phyloP scores from a whole-genome alignment of 169 alveolate species.

The Eimeria praecox region DNA sequence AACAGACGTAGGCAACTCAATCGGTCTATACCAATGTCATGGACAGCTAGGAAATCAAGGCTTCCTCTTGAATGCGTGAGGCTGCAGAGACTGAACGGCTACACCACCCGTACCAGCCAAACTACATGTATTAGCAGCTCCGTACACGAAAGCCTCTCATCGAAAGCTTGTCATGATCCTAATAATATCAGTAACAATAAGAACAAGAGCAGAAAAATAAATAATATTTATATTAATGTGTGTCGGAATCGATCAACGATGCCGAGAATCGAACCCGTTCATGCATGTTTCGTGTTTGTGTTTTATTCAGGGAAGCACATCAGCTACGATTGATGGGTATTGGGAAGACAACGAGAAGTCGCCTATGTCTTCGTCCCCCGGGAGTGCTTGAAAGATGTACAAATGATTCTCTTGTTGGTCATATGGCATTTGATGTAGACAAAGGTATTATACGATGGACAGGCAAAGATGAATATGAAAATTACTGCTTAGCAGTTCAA shows the following conservation, averaged over 20 bases:
- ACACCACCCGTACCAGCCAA: too few species aligned
- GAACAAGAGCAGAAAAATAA: too few species aligned
- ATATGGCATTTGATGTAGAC: slow-evolving; percentile 12
- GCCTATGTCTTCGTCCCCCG: slow-evolving; percentile 23
- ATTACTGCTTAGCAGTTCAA: background rate
- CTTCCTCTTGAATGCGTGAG: slow-evolving; percentile 4
- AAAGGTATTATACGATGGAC: slow-evolving; percentile 28
- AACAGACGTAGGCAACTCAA: background rate
- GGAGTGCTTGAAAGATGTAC: slow-evolving; percentile 17
- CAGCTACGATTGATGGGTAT: slow-evolving; percentile 33
- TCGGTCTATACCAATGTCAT: slow-evolving; percentile 47
- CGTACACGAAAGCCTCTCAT: background rate
- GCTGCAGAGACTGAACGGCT: too few species aligned
- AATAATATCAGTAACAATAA: too few species aligned
- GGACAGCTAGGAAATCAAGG: slow-evolving; percentile 63
- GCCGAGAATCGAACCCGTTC: too few species aligned
- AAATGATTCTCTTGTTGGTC: background rate
- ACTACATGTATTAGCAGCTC: too few species aligned
- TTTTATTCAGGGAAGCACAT: background rate
- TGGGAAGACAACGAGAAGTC: background rate
- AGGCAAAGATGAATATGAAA: background rate
- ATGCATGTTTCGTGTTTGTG: background rate
- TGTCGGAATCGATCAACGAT: too few species aligned
- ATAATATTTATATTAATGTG: background rate
- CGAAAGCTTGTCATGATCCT: background rate